Evolutionary conservation across 1,284 basidiomycete genomes (phyloP), one percentile per base, ranked within the genome.

Genomic region (Albatrellus sp.): DNA sequence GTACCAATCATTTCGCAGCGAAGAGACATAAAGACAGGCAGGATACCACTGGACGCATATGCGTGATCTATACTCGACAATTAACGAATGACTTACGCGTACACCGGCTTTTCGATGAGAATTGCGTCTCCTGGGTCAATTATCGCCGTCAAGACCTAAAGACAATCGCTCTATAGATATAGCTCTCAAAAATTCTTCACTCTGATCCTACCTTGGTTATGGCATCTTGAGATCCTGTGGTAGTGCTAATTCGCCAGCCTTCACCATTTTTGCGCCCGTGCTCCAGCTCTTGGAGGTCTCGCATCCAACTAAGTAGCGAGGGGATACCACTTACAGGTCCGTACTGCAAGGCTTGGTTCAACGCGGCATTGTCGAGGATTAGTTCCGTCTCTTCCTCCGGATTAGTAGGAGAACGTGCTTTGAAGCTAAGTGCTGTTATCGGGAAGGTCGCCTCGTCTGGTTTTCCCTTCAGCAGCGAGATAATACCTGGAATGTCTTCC

Each of bases 381-480:
- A 82, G 61, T 1, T 65, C 60, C 11, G 63, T 60, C 41, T 73
- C 68, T 46, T 67, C 57, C n/a, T 56, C 56, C 33, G 67, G 57
- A 47, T 73, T 60, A 28, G 55, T 62, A 1, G 74, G 79, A 6
- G 55, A 70, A 14, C 68, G 68, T n/a, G 59, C 53, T 28, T 54
- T 74, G 55, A 87, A 72, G 40, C 71, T 75, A 51, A 96, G 63
- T 1, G 78, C 77, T 6, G 80, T 78, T 60, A 98, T 85, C 1
- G 93, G 93, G 65, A 97, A 98, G 13, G 89, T 88, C 3, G 71
- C 65, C n/a, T 83, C 75, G 58, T 94, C 94, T 20, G 94, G 94
- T 63, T 87, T 87, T 37, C 84, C 84, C 0, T 81, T 80, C n/a
- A 91, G 75, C 47, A 96, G 71, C 13, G 90, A 92, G 46, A 97